A percentile compares a stretch with the other conserved stretches of the same genome.
phyloP scores from a whole-genome alignment of 2,329 filamentous ascomycete genomes.

The Colletotrichum liaoningense region DNA sequence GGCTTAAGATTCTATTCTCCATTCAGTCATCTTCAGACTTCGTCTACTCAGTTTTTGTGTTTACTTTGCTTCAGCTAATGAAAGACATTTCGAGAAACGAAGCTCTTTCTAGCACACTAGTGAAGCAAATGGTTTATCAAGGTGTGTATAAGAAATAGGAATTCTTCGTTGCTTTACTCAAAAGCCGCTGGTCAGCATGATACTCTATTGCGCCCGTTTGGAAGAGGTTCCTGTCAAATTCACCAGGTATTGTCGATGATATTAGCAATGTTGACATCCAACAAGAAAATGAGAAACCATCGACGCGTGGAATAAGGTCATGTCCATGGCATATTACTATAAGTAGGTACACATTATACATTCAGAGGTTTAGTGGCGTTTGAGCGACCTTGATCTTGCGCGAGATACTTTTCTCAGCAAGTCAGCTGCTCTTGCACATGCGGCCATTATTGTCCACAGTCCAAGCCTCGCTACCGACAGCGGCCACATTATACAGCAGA shows the following conservation, averaged over 20 bases:
- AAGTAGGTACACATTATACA: neutral
- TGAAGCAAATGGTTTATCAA: too few relatives aligned
- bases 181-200: too few relatives aligned
- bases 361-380: neutral
- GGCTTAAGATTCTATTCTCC: too few relatives aligned
- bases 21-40: too few relatives aligned
- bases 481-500: slow-evolving; percentile 44
- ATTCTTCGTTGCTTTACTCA: too few relatives aligned
- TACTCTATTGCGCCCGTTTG: too few relatives aligned
- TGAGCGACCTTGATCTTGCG: neutral
- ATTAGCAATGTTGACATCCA: neutral
- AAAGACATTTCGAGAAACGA: too few relatives aligned
- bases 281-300: neutral
- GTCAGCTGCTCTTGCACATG: slow-evolving; percentile 33
- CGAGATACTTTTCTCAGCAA: neutral
- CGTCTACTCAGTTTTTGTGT: too few relatives aligned
- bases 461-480: slow-evolving; percentile 44
- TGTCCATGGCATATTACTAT: too few relatives aligned
- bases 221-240: neutral
- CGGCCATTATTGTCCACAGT: slow-evolving; percentile 35
- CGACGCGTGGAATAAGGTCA: neutral
- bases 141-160: too few relatives aligned
- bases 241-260: neutral
- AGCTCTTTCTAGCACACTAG: too few relatives aligned
- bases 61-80: too few relatives aligned